phyloP scores from a whole-genome alignment of 768 basidiomycete species.

The Vararia minispora region DNA sequence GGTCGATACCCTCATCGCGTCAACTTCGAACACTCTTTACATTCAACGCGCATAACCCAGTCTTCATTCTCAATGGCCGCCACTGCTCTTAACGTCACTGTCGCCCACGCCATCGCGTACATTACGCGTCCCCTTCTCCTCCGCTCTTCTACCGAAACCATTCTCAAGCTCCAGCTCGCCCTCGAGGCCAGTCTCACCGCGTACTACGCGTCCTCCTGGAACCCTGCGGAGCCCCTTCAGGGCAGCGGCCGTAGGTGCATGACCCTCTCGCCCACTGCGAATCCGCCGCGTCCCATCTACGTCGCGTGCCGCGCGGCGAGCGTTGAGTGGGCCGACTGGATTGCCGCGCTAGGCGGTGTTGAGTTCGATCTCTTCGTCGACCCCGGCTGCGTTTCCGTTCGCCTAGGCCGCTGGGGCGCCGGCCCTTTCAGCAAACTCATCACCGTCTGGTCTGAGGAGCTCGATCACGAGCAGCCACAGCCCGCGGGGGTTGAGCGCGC shows the following conservation, averaged over 20 bases:
- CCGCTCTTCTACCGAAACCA: constrained; percentile 45
- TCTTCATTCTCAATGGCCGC: constrained; percentile 19
- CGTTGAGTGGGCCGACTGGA: constrained; percentile 79
- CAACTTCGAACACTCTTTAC: constrained; percentile 14
- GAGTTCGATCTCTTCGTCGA: constrained; percentile 77
- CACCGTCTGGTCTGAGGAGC: constrained; percentile 59
- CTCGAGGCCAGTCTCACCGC: constrained; percentile 68
- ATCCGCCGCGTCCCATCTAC: constrained; percentile 64
- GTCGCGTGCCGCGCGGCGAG: constrained; percentile 57
- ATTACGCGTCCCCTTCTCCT: constrained; percentile 54
- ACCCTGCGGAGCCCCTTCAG: constrained; percentile 47
- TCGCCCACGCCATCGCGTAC: constrained; percentile 66
- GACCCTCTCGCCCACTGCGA: constrained; percentile 53
- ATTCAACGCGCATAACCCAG: no score
- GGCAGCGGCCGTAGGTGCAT: constrained; percentile 68
- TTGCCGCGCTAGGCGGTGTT: constrained; percentile 48
- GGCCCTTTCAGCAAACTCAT: constrained; percentile 37
- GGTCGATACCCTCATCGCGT: constrained; percentile 41
- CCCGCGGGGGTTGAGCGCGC: constrained; percentile 12
- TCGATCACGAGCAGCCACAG: constrained; percentile 16
- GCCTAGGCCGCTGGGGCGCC: constrained; percentile 32
- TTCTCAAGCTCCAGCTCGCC: constrained; percentile 58
- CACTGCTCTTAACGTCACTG: constrained; percentile 44
- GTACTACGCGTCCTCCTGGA: constrained; percentile 59
- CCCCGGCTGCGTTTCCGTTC: constrained; percentile 67